Base-by-base conservation (phyloP, 371 early-diverging fungal genomes). In the Rhizopus delemar region DNA sequence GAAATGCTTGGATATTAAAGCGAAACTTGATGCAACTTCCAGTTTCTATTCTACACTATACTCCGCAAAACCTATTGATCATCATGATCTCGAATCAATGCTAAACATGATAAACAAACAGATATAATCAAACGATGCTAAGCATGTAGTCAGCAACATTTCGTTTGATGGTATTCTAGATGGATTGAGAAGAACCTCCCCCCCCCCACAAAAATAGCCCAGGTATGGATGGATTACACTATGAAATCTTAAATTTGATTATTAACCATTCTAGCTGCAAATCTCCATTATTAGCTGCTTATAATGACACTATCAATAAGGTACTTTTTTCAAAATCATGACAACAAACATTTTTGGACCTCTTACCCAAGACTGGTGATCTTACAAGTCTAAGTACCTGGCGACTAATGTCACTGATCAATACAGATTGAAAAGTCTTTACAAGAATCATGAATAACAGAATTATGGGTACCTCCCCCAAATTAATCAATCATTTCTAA, bases 171-270 rank as follows among this genome's bases (percentile, higher is more conserved):
- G 22, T 2, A 22, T 22, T 22, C 22, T 22, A 22, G 22, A 22
- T 22, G 22, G 2, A 22, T 22, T 22, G 22, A 22, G 22, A 22
- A 22, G 22, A 22, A 22, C 22, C 22, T 22, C 22, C 22, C 22
- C 22, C 22, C 22, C 22, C 2, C 22, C 22, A 22, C 22, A 22
- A 22, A 22, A 39, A 52, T 12, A 56, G 66, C 13, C 63, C 70
- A 11, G 63, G 70, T 1, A 13, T 34, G 7, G 66, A 70, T 41
- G 66, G 66, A 4, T 35, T 70, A 22, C 66, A 64, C 35, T 70
- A 63, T 34, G 64, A 70, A 39, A 39, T 66, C 34, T 48, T 60
- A 34, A 11, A 36, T 6, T 6, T 32, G 1, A 45, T 63, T 4
- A 15, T 61, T 4, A 41, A 57, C 3, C 41, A 38, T 22, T 41